phyloP scores from a whole-genome alignment of 345 rosid species.

The Acer saccharum region DNA sequence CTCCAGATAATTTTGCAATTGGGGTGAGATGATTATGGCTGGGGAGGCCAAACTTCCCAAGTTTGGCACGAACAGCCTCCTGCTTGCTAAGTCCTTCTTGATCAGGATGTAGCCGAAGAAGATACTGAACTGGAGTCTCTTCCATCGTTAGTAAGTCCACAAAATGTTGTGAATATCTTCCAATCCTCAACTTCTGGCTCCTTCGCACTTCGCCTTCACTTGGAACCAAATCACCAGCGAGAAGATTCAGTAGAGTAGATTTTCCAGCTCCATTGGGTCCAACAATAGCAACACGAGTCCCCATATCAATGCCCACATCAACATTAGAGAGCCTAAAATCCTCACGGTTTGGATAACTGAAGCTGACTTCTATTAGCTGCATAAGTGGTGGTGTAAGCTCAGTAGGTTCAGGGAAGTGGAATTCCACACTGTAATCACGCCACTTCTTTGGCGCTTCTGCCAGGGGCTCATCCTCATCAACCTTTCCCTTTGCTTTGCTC shows the following conservation, averaged over 20 bases:
- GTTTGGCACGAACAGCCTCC: slow-evolving; percentile 95
- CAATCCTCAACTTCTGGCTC: slow-evolving; percentile 90
- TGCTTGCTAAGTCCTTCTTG: slow-evolving; percentile 96
- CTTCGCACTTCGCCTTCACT: slow-evolving; percentile 80
- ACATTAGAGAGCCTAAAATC: slow-evolving; percentile 82
- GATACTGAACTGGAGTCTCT: slow-evolving; percentile 92
- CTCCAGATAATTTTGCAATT: slow-evolving; percentile 85
- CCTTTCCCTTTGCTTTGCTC: slow-evolving; percentile 71
- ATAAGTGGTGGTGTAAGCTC: slow-evolving; percentile 92
- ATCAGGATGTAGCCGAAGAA: slow-evolving; percentile 92
- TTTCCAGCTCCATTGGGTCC: slow-evolving; percentile 99
- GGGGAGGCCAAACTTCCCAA: slow-evolving; percentile 91
- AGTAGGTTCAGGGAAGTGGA: slow-evolving; percentile 96
- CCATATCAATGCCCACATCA: slow-evolving; percentile 98
- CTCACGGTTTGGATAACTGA: slow-evolving; percentile 76
- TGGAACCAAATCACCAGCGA: slow-evolving; percentile 87
- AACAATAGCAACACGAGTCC: slow-evolving; percentile 89
- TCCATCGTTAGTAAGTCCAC: slow-evolving; percentile 90
- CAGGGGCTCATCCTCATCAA: slow-evolving; percentile 69
- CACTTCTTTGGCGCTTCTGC: slow-evolving; percentile 86
- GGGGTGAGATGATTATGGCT: slow-evolving; percentile 92
- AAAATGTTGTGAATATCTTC: slow-evolving; percentile 96
- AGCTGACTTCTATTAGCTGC: slow-evolving; percentile 89
- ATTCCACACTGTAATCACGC: slow-evolving; percentile 91
- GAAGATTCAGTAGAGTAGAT: slow-evolving; percentile 87